phyloP scores from a whole-genome alignment of 805 yeast genomes.

The Ogataea pilisensis region DNA sequence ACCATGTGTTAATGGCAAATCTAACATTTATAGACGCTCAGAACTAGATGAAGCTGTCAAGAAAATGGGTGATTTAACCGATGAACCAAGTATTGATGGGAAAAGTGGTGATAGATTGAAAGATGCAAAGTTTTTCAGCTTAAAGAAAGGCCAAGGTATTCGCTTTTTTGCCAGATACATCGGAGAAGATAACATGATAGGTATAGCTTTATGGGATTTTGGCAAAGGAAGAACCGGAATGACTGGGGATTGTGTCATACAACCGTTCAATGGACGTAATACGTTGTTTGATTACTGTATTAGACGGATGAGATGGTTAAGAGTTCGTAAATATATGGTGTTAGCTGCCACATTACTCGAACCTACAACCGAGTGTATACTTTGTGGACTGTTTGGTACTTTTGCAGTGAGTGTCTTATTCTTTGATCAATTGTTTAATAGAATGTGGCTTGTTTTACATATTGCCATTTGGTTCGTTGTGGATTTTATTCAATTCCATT shows the following conservation, averaged over 20 bases:
- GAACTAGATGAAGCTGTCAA: constrained; percentile 58
- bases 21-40: constrained; percentile 68
- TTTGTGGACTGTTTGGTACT: constrained; percentile 65
- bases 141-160: constrained; percentile 44
- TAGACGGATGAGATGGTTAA: constrained; percentile 77
- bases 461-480: constrained; percentile 57
- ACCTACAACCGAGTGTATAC: constrained; percentile 77
- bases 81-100: constrained; percentile 28
- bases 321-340: constrained; percentile 87
- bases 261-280: constrained; percentile 52
- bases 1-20: constrained; percentile 90
- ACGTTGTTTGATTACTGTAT: constrained; percentile 50
- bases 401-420: constrained; percentile 50
- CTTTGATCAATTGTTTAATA: constrained; percentile 29
- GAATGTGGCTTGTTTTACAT: constrained; percentile 45
- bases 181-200: constrained; percentile 93
- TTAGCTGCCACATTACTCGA: constrained; percentile 78
- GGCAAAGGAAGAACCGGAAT: constrained; percentile 68
- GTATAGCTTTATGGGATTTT: constrained; percentile 74
- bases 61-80: constrained; percentile 28
- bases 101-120: constrained; percentile 30
- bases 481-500: constrained; percentile 58
- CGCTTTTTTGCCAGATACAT: constrained; percentile 73
- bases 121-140: constrained; percentile 31
- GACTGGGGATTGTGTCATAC: constrained; percentile 75